Base-by-base conservation (phyloP, 75 land plant species). In the Chamaecyparis obtusa region DNA sequence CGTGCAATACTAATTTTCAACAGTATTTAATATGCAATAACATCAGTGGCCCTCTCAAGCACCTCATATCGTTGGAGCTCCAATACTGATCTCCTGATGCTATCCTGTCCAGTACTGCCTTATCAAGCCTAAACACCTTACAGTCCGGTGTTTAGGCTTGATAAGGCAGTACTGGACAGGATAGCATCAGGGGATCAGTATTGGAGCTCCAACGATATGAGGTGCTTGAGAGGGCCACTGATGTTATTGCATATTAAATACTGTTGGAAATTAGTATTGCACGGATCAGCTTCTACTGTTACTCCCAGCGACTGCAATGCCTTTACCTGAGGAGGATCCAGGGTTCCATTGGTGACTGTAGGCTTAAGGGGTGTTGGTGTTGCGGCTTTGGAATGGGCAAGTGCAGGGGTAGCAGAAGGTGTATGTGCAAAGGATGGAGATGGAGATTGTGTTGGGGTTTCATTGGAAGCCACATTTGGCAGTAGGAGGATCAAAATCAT, bases 251-350 rank as follows among this genome's bases (percentile, higher is more conserved):
- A 91, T 14, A 81, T 76, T 36, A 82, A 16, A 32, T 86, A 83
- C 17, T 77, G 55, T 5, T 84, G 84, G 9, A 84, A 83, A 36
- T 86, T 86, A 16, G 88, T 55, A 49, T 86, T 90, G 84, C 92
- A 91, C 7, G 88, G 85, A 76, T 90, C 89, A 13, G 86, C n/a
- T n/a, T 87, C 89, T 41, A 91, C 92, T 27, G 46, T 64, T n/a
- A 91, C 56, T 16, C 91, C 91, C 3, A 91, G 89, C 13, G 83
- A 55, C 36, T 49, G 36, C 86, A 91, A 60, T 13, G 92, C 92
- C 51, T 76, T 64, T 5, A 88, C 86, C 84, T 91, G 92, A 30
- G 87, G 8, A 51, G 92, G 88, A 51, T 91, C 91, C 74, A 88
- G 86, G 13, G 89, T 86, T 27, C 89, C 87, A 67, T 88, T 84